phyloP scores from a whole-genome alignment of 768 basidiomycete genomes.

The Amanita phalloides region DNA sequence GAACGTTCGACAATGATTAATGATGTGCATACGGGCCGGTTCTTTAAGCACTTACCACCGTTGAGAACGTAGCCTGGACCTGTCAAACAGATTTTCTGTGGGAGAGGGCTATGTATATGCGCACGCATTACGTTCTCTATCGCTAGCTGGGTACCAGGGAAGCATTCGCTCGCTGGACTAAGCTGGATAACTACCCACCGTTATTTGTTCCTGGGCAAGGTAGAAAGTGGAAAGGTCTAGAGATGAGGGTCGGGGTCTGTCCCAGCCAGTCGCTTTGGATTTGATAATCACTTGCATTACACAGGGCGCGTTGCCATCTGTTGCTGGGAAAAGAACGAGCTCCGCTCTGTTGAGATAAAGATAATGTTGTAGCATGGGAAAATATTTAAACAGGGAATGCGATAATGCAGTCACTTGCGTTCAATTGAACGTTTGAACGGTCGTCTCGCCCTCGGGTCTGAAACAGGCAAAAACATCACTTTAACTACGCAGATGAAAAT shows the following conservation, averaged over 20 bases:
- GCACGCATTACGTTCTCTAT: background rate
- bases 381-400: too few species aligned
- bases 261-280: too few species aligned
- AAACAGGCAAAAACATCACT: too few species aligned
- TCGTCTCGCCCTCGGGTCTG: too few species aligned
- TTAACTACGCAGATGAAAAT: too few species aligned
- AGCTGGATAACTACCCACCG: background rate
- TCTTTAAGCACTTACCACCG: background rate
- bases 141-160: background rate
- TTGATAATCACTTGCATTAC: conserved; percentile 3
- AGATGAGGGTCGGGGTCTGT: conserved; percentile 2
- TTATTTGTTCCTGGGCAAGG: conserved; percentile 2
- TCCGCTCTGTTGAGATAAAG: conserved; percentile 3
- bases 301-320: background rate
- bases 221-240: conserved; percentile 2
- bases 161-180: background rate
- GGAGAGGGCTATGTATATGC: conserved; percentile 5
- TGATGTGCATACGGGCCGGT: background rate
- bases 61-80: conserved; percentile 2
- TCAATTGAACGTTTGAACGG: too few species aligned
- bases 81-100: background rate
- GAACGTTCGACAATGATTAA: background rate
- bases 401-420: too few species aligned
- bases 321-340: conserved; percentile 1
- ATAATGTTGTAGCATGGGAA: background rate